Conservation (phyloP, 331 rosid genomes). For the Malus hybrid region DNA sequence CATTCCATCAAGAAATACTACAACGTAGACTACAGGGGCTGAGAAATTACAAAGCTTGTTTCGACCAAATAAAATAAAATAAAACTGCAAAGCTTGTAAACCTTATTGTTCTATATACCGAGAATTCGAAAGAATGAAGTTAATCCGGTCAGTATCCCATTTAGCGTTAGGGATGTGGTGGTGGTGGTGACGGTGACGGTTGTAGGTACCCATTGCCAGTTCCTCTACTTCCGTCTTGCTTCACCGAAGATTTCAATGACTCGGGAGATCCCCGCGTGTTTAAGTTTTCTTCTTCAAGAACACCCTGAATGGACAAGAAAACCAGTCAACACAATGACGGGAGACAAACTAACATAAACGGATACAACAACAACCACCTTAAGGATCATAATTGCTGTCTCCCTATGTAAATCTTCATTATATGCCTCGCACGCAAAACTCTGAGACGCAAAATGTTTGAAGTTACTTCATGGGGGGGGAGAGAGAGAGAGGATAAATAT, state of each 20-base stretch:
- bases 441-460: slow-evolving; percentile 28
- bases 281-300: slow-evolving; percentile 58
- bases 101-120: not conserved
- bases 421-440: slow-evolving; percentile 73
- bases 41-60: not conserved
- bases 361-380: slow-evolving; percentile 42
- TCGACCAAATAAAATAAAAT: too few relatives aligned
- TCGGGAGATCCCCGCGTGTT: not conserved
- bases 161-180: too few relatives aligned
- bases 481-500: not conserved
- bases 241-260: not conserved
- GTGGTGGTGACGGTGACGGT: too few relatives aligned
- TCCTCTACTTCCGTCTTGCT: not conserved
- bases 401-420: slow-evolving; percentile 84
- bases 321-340: slow-evolving; percentile 15
- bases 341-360: slow-evolving; percentile 5
- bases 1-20: too few relatives aligned
- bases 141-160: not conserved
- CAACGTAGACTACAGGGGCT: too few relatives aligned
- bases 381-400: slow-evolving; percentile 72
- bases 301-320: slow-evolving; percentile 49
- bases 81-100: too few relatives aligned
- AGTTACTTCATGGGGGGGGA: not conserved
- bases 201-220: too few relatives aligned
- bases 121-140: not conserved